phyloP scores from a whole-genome alignment of 805 yeast species.

The Nakazawaea holstii region DNA sequence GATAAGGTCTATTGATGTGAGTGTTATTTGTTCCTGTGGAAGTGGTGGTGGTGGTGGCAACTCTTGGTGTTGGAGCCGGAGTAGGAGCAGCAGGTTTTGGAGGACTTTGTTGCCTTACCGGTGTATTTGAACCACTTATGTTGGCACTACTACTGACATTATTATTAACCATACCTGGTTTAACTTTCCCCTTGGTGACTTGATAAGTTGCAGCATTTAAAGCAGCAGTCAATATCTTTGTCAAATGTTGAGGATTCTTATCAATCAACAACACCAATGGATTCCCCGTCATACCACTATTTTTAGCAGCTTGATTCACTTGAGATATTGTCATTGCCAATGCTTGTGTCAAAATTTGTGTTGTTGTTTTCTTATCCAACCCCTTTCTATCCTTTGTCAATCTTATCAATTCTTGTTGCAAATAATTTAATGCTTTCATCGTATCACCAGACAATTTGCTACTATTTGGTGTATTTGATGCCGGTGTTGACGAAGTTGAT shows the following conservation, averaged over 20 bases:
- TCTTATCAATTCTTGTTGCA: conserved; percentile 81
- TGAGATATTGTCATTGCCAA: conserved; percentile 90
- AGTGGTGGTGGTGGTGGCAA: conserved; percentile 13
- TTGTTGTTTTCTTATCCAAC: conserved; percentile 74
- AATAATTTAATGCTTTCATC: conserved; percentile 68
- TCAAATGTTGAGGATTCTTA: conserved; percentile 74
- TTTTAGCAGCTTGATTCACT: conserved; percentile 82
- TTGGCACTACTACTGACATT: conserved; percentile 1
- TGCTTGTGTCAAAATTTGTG: conserved; percentile 83
- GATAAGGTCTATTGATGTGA: conserved; percentile 13
- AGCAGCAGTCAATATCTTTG: conserved; percentile 74
- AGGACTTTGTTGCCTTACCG: conserved; percentile 13
- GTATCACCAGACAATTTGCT: conserved; percentile 51
- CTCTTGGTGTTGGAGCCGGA: not conserved
- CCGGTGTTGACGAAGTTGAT: conserved; percentile 15
- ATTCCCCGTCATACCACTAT: conserved; percentile 74
- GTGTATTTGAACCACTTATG: conserved; percentile 14
- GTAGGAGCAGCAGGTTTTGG: conserved; percentile 7
- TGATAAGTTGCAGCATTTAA: conserved; percentile 70
- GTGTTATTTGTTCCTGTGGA: conserved; percentile 21
- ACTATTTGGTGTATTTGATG: conserved; percentile 13
- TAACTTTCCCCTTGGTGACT: conserved; percentile 49
- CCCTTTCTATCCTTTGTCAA: conserved; percentile 75
- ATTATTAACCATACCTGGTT: conserved; percentile 16
- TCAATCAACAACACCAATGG: conserved; percentile 75